These are phyloP conservation scores for Naganishia vishniacii DNA, from an alignment of 768 basidiomycete species.

Conservation along the genomic window DNA sequence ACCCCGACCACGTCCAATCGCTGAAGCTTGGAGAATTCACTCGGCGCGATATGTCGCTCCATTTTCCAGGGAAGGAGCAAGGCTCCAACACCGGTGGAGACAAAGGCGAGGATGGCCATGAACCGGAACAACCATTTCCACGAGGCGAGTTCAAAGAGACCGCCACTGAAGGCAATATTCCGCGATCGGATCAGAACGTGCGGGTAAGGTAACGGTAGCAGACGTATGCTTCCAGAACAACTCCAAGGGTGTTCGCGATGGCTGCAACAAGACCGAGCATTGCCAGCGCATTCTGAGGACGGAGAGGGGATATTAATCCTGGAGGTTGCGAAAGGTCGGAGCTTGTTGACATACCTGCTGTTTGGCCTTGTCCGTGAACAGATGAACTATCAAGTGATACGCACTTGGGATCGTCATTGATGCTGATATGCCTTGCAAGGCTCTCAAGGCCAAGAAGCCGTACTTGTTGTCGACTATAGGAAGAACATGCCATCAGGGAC, in stretches of 20 bases:
- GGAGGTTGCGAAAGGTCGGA: too few species aligned
- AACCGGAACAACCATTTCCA: conserved; percentile 58
- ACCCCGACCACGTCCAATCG: conserved; percentile 45
- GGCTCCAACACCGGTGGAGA: conserved; percentile 45
- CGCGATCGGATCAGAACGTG: conserved; percentile 45
- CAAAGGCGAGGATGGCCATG: conserved; percentile 50
- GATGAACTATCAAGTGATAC: conserved; percentile 53
- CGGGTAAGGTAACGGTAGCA: neutral
- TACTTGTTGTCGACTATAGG: conserved; percentile 49
- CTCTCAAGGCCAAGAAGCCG: conserved; percentile 55
- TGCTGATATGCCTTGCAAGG: conserved; percentile 55
- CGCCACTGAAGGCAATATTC: conserved; percentile 54
- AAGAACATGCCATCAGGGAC: neutral
- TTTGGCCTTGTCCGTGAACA: conserved; percentile 54
- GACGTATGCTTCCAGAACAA: conserved; percentile 27
- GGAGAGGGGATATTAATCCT: too few species aligned
- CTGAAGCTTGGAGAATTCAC: conserved; percentile 26
- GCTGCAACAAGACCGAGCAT: conserved; percentile 54
- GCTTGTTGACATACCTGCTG: conserved; percentile 45
- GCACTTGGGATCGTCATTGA: conserved; percentile 57
- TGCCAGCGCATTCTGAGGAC: conserved; percentile 52
- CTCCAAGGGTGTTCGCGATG: conserved; percentile 52
- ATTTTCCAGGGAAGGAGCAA: conserved; percentile 47
- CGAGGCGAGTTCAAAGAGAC: conserved; percentile 50
- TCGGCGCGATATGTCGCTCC: neutral